Evolutionary conservation across 1,139 yeast species (phyloP), one percentile per base, ranked within the genome.

Genomic region (Chernovozyma sophiae-reginae): DNA sequence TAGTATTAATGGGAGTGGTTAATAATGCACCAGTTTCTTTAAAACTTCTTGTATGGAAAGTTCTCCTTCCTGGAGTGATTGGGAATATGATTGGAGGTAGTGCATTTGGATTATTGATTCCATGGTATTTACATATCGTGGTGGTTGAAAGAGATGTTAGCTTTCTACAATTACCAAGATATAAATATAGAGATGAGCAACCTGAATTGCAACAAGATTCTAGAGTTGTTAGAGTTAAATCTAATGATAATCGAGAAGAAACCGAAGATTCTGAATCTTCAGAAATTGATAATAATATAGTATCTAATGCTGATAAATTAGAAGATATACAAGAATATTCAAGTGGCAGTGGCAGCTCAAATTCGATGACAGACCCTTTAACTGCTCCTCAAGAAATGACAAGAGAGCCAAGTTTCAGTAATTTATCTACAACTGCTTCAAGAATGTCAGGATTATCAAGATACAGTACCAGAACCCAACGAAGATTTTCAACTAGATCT

Each of bases 191-290:
- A 47, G 94, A 84, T 58, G 92, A 83, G 54, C 92, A 82, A 49
- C 92, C 94, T 2, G 84, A 82, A 51, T 61, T 82, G 45, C 80
- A 79, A 46, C 70, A 77, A 63, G 94, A 84, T 53, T 82, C 90
- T 3, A 72, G 92, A 58, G 92, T 84, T 14, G 83, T 83, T 4
- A 71, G 85, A 35, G 53, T 50, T n/a, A 34, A 34, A 10, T 41
- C 29, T 23, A 42, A 43, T 10, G 35, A 33, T 3, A 35, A 39
- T 13, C 40, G 39, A 4, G 46, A 40, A 5, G 42, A 31, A 33
- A 35, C 25, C 11, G 36, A 34, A 17, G 40, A 40, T n/a, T 6
- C 6, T 26, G 29, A 26, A 7, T 26, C 12, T 7, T 6, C 15
- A 6, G 38, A 37, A 7, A 30, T 35, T 3, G 41, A 30, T 12